These are phyloP conservation scores for Ambrosiella cleistominuta DNA, from an alignment of 2,329 filamentous ascomycete genomes.

Conservation along the genomic window DNA sequence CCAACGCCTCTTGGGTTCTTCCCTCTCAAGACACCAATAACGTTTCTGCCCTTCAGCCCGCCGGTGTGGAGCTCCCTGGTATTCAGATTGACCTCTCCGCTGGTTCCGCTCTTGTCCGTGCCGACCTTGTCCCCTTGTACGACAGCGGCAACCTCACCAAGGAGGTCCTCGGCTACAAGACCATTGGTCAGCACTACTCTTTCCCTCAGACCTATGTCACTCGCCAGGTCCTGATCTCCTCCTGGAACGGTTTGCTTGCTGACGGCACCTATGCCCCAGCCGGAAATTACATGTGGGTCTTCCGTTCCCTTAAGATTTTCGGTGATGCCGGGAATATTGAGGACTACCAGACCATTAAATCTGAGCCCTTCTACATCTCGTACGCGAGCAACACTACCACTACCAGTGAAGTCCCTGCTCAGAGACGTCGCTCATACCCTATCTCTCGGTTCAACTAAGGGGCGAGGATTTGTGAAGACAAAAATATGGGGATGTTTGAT, in stretches of 20 bases:
- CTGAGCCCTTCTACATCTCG: conserved; percentile 26
- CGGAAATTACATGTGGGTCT: conserved; percentile 31
- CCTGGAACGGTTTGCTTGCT: conserved; percentile 30
- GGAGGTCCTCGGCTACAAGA: conserved; percentile 23
- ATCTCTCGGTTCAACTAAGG: neutral
- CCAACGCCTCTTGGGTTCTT: conserved; percentile 19
- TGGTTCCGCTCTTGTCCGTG: conserved; percentile 23
- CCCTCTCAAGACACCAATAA: conserved; percentile 5
- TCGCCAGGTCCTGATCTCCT: conserved; percentile 16
- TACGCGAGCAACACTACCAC: conserved; percentile 19
- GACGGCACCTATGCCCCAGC: conserved; percentile 30
- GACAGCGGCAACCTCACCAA: conserved; percentile 13
- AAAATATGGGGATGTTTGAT: neutral
- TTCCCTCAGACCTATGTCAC: conserved; percentile 21
- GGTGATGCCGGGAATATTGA: conserved; percentile 26
- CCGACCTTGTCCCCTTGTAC: conserved; percentile 18
- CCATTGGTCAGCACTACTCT: conserved; percentile 25
- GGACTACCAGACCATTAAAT: conserved; percentile 31
- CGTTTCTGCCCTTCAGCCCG: neutral
- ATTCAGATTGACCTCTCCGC: conserved; percentile 22
- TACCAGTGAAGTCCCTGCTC: neutral
- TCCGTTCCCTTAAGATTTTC: conserved; percentile 33
- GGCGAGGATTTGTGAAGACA: neutral
- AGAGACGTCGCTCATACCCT: conserved; percentile 4
- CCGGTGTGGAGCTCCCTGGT: conserved; percentile 19